Conservation (phyloP, 768 basidiomycete genomes). For the Mycena epipterygia region DNA sequence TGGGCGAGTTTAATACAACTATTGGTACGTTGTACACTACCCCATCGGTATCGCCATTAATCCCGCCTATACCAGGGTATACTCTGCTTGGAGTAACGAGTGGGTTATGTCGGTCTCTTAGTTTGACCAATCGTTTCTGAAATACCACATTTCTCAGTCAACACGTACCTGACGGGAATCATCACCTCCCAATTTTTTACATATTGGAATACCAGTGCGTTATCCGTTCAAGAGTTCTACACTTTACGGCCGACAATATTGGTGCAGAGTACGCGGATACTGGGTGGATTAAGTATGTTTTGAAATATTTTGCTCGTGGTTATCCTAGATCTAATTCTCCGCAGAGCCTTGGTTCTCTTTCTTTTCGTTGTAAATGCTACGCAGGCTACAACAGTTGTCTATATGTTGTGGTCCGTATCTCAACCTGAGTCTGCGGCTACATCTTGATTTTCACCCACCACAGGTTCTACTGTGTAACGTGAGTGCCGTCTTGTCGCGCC, state of each 20-base stretch:
- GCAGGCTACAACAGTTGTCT: neutral
- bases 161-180: neutral
- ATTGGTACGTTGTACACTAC: neutral
- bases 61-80: neutral
- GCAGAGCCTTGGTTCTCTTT: neutral
- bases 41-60: neutral
- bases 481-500: neutral
- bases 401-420: slow-evolving; percentile 2
- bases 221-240: neutral
- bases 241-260: neutral
- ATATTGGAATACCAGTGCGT: neutral
- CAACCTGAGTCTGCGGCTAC: neutral
- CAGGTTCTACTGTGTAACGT: slow-evolving; percentile 6
- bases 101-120: too few relatives aligned
- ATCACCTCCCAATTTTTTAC: slow-evolving; percentile 2
- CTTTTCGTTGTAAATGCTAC: neutral
- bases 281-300: neutral
- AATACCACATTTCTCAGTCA: neutral
- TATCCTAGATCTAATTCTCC: neutral
- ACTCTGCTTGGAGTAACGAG: neutral
- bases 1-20: neutral
- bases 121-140: neutral
- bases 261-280: neutral
- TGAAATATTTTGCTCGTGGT: neutral
- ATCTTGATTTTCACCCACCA: too few relatives aligned